Base-by-base conservation (phyloP, 148 eudicot genomes). In the Hydrangea macrophylla region DNA sequence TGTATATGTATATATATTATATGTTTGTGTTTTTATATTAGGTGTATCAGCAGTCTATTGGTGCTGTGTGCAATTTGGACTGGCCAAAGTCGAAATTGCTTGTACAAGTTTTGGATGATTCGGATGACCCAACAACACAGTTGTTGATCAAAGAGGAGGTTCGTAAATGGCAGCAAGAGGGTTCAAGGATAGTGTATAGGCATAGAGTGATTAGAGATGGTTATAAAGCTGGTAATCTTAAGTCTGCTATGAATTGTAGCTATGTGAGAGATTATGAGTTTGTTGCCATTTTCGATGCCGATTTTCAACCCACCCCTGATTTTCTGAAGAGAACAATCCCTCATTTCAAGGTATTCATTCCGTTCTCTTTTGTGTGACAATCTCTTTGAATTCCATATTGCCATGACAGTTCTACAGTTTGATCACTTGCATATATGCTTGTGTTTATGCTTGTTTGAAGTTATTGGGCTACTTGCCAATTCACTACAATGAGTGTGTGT, bases 41-140 rank as follows among this genome's bases (percentile, higher is more conserved):
- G 99, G 99, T 94, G 69, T 94, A 94, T 80, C 96, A 88, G 75
- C 98, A 94, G 72, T 88, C 96, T 30, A 94, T 94, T 50, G 97
- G 73, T 27, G 98, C 98, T 24, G 98, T 90, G 40, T 94, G 98
- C 71, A 82, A 70, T 63, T 75, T 94, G 68, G 92, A 94, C n/a
- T 94, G 98, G 98, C 98, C 98, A 0, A 87, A 94, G 63, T 76
- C 81, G 27, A 94, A 77, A 69, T 5, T 94, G 62, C 73, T 94
- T 25, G 86, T 94, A 15, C 98, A 94, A 76, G 63, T 94, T 28
- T 67, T 94, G 73, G 98, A 94, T 74, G 98, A 94, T 81, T 94
- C 98, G 2, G 85, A 82, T 75, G 96, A 94, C 65, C 96, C 92
- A 0, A 84, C 85, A 0, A 78, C 92, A 0, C 96, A 88, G 77